phyloP scores from a whole-genome alignment of 2,329 filamentous ascomycete species.

The Fusarium euwallaceae region DNA sequence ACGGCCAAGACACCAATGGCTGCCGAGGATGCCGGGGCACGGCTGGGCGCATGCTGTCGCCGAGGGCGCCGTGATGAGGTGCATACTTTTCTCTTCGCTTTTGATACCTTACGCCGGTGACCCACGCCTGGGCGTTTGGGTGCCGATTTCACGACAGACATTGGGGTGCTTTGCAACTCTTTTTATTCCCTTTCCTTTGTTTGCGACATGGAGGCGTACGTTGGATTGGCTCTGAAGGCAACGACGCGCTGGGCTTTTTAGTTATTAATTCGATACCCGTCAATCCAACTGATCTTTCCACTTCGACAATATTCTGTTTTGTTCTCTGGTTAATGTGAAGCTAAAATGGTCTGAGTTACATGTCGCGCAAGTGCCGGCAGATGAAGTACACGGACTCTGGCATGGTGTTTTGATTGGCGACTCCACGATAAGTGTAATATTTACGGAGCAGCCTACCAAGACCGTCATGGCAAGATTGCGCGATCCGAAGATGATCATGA shows the following conservation, averaged over 20 bases:
- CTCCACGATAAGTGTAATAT: background rate
- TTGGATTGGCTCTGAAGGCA: conserved; percentile 45
- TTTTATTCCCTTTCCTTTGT: conserved; percentile 34
- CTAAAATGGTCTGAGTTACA: background rate
- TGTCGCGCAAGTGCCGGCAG: conserved; percentile 22
- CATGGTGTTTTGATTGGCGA: background rate
- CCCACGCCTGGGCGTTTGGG: conserved; percentile 29
- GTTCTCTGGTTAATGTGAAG: background rate
- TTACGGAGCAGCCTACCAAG: background rate
- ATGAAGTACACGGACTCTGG: conserved; percentile 8
- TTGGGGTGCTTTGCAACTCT: conserved; percentile 19
- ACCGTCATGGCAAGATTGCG: background rate
- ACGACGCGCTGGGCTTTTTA: conserved; percentile 46
- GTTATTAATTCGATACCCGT: conserved; percentile 49
- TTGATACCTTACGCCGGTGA: conserved; percentile 38
- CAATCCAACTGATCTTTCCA: conserved; percentile 44
- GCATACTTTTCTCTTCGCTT: conserved; percentile 24
- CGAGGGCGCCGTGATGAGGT: conserved; percentile 23
- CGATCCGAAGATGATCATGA: background rate
- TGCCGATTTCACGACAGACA: conserved; percentile 39
- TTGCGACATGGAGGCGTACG: conserved; percentile 38
- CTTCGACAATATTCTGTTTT: background rate
- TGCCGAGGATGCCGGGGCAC: conserved; percentile 29
- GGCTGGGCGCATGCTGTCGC: conserved; percentile 21
- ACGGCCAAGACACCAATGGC: conserved; percentile 37